Evolutionary conservation across 2,329 filamentous ascomycete species (phyloP).

Genomic region (Ophioceras dolichostomum): DNA sequence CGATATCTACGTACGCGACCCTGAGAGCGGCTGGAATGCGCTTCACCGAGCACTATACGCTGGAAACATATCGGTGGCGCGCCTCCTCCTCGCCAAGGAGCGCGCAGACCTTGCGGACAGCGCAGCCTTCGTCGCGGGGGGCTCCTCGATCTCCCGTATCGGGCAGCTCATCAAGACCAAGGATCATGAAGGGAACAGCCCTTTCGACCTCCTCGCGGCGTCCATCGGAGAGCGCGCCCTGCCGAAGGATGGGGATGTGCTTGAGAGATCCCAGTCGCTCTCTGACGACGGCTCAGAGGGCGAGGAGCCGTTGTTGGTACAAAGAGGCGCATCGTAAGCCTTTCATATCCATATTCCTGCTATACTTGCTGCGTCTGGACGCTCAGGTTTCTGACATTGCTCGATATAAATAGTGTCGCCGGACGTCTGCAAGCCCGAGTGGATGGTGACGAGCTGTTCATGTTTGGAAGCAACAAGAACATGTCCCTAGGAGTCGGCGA

Average conservation of each 20-base stretch:
- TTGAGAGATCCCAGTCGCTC: constrained; percentile 16
- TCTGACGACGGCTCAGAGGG: constrained; percentile 32
- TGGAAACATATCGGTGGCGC: constrained; percentile 78
- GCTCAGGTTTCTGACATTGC: not conserved
- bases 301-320: not conserved
- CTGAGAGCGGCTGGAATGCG: constrained; percentile 91
- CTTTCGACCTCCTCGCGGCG: constrained; percentile 82
- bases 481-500: constrained; percentile 88
- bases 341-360: not conserved
- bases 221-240: constrained; percentile 68
- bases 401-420: constrained; percentile 4
- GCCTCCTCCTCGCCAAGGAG: constrained; percentile 70
- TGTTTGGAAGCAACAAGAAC: constrained; percentile 96
- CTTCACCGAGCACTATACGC: constrained; percentile 83
- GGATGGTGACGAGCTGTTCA: constrained; percentile 72
- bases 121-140: not conserved
- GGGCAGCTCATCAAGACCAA: constrained; percentile 86
- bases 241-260: not conserved
- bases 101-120: constrained; percentile 44
- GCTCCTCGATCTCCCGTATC: constrained; percentile 40
- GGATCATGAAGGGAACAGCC: constrained; percentile 87
- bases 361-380: no score
- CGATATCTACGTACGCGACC: constrained; percentile 78
- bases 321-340: not conserved
- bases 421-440: constrained; percentile 8